These are phyloP conservation scores for Aspergillus niger DNA, from an alignment of 2,329 filamentous ascomycete genomes.

Conservation along the genomic window DNA sequence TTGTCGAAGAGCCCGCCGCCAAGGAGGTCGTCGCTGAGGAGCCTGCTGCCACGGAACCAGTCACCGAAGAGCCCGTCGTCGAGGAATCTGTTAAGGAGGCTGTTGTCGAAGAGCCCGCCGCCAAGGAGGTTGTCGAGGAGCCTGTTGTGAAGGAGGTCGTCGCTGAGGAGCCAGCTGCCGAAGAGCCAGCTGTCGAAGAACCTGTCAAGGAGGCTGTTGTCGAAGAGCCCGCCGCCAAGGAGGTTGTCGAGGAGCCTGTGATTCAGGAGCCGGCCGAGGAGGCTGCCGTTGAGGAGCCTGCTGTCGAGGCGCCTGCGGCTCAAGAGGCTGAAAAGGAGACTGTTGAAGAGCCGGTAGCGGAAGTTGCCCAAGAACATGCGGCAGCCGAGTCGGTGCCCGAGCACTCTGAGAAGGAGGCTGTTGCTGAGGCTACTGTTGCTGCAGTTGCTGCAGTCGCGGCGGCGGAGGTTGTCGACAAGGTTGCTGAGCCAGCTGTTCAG, in stretches of 20 bases:
- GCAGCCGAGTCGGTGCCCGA: conserved; percentile 14
- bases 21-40: conserved; percentile 6
- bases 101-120: not conserved
- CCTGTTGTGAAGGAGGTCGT: not conserved
- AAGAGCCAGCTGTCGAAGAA: conserved; percentile 17
- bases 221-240: conserved; percentile 1
- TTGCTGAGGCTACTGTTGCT: conserved; percentile 9
- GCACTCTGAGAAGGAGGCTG: not conserved
- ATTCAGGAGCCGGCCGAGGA: conserved; percentile 7
- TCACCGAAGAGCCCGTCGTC: not conserved
- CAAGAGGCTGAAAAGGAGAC: conserved; percentile 11
- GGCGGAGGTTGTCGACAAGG: conserved; percentile 15
- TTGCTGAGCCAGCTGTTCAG: conserved; percentile 7
- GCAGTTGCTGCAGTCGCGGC: conserved; percentile 3
- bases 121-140: conserved; percentile 8
- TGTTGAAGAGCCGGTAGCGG: conserved; percentile 4
- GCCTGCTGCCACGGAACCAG: not conserved
- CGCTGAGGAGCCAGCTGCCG: not conserved
- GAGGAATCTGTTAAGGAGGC: conserved; percentile 4
- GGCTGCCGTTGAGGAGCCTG: not conserved
- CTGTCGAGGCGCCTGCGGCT: conserved; percentile 14
- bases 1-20: conserved; percentile 4
- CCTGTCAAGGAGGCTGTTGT: conserved; percentile 3
- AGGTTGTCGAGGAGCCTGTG: not conserved
- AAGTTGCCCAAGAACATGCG: not conserved